Conservation (phyloP, 768 basidiomycete genomes). For the Suillus plorans region DNA sequence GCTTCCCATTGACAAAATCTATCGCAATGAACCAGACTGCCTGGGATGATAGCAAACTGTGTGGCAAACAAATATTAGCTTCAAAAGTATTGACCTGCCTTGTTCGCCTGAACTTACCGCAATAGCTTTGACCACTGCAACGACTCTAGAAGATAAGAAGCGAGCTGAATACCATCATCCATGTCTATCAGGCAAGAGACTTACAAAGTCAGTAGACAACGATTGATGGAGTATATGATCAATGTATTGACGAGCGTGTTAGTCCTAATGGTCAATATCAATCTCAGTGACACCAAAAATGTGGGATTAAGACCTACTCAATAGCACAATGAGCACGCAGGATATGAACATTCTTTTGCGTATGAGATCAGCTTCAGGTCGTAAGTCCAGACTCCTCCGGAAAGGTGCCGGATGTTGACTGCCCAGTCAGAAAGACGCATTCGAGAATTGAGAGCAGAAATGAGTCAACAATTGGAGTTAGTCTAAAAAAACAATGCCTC, state of each 20-base stretch:
- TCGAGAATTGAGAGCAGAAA: no score
- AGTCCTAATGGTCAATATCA: constrained; percentile 31
- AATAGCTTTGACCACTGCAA: constrained; percentile 23
- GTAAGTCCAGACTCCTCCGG: no score
- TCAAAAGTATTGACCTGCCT: neutral
- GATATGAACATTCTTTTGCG: no score
- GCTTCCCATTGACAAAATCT: constrained; percentile 49
- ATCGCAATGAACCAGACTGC: constrained; percentile 47
- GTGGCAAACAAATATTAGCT: neutral
- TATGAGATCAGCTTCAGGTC: no score
- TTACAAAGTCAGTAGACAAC: constrained; percentile 48
- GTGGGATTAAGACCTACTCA: constrained; percentile 20
- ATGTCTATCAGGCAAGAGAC: constrained; percentile 14
- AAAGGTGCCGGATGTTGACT: no score
- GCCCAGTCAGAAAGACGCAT: no score
- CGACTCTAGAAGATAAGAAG: constrained; percentile 9
- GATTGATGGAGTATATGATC: constrained; percentile 51
- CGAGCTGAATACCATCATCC: neutral
- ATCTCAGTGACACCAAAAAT: neutral
- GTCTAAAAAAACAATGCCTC: no score
- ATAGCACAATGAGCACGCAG: no score
- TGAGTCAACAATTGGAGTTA: no score
- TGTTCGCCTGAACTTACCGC: constrained; percentile 11
- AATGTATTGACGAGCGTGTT: constrained; percentile 41
- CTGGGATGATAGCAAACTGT: constrained; percentile 40